A percentile compares a stretch with the other conserved stretches of the same genome.
phyloP scores from a whole-genome alignment of 768 basidiomycete genomes.

The Tricholomella constricta region DNA sequence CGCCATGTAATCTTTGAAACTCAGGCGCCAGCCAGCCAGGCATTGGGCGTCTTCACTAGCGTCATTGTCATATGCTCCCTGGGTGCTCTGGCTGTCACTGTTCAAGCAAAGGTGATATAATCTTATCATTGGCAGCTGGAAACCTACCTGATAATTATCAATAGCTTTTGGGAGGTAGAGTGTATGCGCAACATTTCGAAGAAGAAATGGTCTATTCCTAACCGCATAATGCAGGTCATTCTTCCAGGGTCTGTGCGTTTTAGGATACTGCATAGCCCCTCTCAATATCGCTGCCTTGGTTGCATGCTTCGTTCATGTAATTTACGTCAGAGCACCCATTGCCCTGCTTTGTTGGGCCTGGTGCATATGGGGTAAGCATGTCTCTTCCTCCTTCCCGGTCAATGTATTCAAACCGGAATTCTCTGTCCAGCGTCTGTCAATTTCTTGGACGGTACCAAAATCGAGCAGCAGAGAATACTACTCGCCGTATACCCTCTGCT shows the following conservation, averaged over 20 bases:
- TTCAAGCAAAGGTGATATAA: slow-evolving; percentile 85
- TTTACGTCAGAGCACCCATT: slow-evolving; percentile 87
- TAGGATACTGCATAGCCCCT: slow-evolving; percentile 95
- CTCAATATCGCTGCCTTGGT: slow-evolving; percentile 89
- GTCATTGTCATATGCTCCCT: slow-evolving; percentile 93
- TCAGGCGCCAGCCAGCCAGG: slow-evolving; percentile 82
- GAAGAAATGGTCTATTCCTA: not conserved
- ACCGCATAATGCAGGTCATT: slow-evolving; percentile 65
- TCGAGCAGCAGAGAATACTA: slow-evolving; percentile 86
- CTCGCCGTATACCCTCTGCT: slow-evolving; percentile 96
- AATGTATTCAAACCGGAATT: not conserved
- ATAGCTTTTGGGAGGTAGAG: slow-evolving; percentile 79
- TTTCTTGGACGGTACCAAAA: slow-evolving; percentile 93
- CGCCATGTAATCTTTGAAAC: slow-evolving; percentile 1
- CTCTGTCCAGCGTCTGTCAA: slow-evolving; percentile 77
- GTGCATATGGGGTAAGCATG: slow-evolving; percentile 94
- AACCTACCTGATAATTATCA: not conserved
- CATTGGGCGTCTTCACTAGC: slow-evolving; percentile 87
- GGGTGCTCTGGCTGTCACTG: slow-evolving; percentile 87
- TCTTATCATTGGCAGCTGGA: not conserved
- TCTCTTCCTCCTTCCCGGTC: not conserved
- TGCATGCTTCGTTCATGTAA: slow-evolving; percentile 78
- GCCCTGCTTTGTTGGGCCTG: slow-evolving; percentile 89
- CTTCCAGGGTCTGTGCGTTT: slow-evolving; percentile 93
- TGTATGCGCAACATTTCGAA: slow-evolving; percentile 50